Evolutionary conservation across 2,329 filamentous ascomycete genomes (phyloP).

Genomic region (Magnaporthales sp.): DNA sequence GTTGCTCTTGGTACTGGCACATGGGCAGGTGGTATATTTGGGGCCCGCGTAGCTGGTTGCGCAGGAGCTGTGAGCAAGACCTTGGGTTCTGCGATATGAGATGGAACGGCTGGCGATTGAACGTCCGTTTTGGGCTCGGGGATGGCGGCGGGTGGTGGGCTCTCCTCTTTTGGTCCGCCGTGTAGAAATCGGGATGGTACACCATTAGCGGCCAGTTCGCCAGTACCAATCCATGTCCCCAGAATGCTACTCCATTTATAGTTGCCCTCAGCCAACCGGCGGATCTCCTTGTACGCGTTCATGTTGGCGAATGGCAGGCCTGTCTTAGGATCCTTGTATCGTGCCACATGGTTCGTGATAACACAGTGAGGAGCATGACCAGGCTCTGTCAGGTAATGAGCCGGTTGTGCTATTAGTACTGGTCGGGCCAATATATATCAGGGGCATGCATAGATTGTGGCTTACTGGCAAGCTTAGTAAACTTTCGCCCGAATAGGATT

Average conservation of each 20-base stretch:
- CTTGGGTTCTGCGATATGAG: background rate
- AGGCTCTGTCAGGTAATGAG: constrained; percentile 35
- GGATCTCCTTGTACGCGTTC: constrained; percentile 74
- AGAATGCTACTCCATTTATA: constrained; percentile 77
- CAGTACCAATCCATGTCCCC: constrained; percentile 70
- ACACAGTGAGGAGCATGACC: constrained; percentile 55
- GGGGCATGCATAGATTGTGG: background rate
- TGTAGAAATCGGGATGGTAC: constrained; percentile 68
- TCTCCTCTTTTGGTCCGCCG: constrained; percentile 16
- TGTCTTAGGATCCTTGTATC: constrained; percentile 78
- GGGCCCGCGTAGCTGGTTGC: background rate
- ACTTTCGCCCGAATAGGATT: constrained; percentile 50
- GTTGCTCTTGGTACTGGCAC: background rate
- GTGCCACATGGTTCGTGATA: constrained; percentile 74
- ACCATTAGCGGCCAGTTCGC: constrained; percentile 56
- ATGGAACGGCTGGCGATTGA: background rate
- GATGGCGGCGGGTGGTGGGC: constrained; percentile 4
- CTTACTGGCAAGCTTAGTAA: constrained; percentile 48
- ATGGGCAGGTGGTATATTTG: background rate
- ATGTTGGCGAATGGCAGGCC: constrained; percentile 73
- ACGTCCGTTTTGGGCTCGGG: background rate
- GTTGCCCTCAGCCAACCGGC: constrained; percentile 61
- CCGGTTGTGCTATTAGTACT: constrained; percentile 12
- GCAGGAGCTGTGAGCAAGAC: background rate
- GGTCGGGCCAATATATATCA: too few species aligned